Base-by-base conservation (phyloP, 371 early-diverging fungal species). In the Mucor circinelloides region DNA sequence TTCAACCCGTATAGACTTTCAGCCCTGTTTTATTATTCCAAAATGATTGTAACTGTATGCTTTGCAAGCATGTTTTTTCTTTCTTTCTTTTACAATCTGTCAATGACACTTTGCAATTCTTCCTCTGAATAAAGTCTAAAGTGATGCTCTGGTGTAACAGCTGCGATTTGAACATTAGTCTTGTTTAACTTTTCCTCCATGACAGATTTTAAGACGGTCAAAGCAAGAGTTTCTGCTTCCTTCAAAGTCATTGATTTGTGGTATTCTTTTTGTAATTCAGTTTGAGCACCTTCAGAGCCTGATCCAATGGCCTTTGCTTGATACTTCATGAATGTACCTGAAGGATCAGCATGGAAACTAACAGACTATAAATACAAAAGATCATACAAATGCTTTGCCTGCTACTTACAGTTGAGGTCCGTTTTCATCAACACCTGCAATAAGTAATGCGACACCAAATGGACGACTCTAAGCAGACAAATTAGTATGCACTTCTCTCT, bases 121-220 rank as follows among this genome's bases (percentile, higher is more conserved):
- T 87, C 89, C 71, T 93, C 90, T 25, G 84, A 68, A 76, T 93
- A 89, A 63, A 96, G 85, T 66, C 80, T 87, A 81, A 91, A 98
- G 17, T 93, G 92, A 1, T 78, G 72, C 36, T 90, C 88, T 62
- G 85, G 75, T 42, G 96, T 95, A n/a, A 99, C 95, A 30, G 94
- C 87, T 15, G 97, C 97, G 36, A 99, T 82, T 83, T 99, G 97
- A 21, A 99, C 95, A 77, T 99, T 99, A 8, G 91, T 86, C 63
- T 92, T 88, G 77, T 85, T 97, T 52, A 99, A 88, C 85, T 98
- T 99, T 78, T 99, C 99, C 82, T 99, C 99, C 99, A 99, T 99
- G 28, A 99, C 99, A 70, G 97, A 94, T 85, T 99, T 99, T 44
- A 99, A 85, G n/a, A 99, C 95, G 79, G 93, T 95, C 63, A 99